phyloP scores from a whole-genome alignment of 2,329 filamentous ascomycete species.

The Magnaporthiopsis rhizophila region DNA sequence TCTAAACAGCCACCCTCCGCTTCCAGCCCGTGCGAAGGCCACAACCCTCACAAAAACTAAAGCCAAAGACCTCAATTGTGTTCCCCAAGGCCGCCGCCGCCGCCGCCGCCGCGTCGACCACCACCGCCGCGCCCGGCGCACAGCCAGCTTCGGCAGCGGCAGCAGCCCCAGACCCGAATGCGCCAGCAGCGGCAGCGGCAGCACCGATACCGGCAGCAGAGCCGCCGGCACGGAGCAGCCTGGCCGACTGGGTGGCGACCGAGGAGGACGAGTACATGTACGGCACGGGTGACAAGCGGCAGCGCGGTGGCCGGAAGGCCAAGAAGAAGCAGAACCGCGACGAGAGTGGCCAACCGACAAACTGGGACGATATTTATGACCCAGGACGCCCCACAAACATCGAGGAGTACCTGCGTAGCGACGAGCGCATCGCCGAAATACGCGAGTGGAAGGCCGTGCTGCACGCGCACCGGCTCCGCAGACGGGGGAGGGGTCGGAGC shows the following conservation, averaged over 20 bases:
- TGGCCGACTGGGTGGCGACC: conserved; percentile 73
- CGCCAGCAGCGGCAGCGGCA: background rate
- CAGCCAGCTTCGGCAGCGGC: conserved; percentile 21
- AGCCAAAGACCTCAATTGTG: conserved; percentile 46
- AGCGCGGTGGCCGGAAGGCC: conserved; percentile 58
- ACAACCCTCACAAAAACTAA: conserved; percentile 40
- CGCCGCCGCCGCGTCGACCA: conserved; percentile 20
- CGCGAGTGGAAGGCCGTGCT: conserved; percentile 79
- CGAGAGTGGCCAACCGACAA: conserved; percentile 43
- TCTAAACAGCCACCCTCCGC: conserved; percentile 50
- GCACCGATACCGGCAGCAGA: conserved; percentile 22
- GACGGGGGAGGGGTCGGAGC: conserved; percentile 31
- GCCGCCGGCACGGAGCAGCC: conserved; percentile 52
- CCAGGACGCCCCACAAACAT: conserved; percentile 74
- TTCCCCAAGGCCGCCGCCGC: conserved; percentile 40
- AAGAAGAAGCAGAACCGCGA: conserved; percentile 57
- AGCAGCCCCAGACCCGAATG: conserved; percentile 4
- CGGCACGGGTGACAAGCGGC: conserved; percentile 52
- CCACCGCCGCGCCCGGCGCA: conserved; percentile 19
- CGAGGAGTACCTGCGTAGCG: conserved; percentile 75
- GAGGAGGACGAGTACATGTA: conserved; percentile 79
- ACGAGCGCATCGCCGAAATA: conserved; percentile 73
- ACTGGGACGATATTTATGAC: conserved; percentile 92
- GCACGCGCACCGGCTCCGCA: conserved; percentile 59
- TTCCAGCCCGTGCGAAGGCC: conserved; percentile 84